Conservation (phyloP, 306 rosid genomes). For the Elaeagnus macrophylla region DNA sequence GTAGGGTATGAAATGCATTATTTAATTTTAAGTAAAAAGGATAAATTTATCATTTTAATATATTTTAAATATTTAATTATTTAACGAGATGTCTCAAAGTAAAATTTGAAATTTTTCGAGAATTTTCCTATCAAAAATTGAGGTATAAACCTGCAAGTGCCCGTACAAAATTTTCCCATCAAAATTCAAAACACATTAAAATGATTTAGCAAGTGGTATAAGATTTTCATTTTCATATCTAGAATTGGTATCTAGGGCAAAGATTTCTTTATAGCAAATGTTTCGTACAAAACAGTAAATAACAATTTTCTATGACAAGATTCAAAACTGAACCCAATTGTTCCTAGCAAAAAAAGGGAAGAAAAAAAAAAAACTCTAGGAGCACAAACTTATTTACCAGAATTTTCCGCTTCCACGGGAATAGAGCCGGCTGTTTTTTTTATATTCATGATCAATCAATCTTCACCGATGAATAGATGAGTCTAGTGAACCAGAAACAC, state of each 20-base stretch:
- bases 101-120: no score
- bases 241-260: slow-evolving; percentile 15
- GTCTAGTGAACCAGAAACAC: slow-evolving; percentile 77
- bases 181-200: not conserved
- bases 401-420: slow-evolving; percentile 10
- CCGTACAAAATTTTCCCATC: slow-evolving; percentile 16
- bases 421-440: slow-evolving; percentile 13
- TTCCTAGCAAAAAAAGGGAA: no score
- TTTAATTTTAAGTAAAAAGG: no score
- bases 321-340: slow-evolving; percentile 29
- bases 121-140: no score
- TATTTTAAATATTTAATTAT: no score
- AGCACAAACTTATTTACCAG: slow-evolving; percentile 2
- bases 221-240: slow-evolving; percentile 23
- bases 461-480: slow-evolving; percentile 85
- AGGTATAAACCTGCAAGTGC: no score
- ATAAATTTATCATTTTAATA: no score
- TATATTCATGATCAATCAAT: slow-evolving; percentile 38
- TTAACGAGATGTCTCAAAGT: no score
- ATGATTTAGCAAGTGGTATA: not conserved
- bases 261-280: slow-evolving; percentile 23
- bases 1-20: no score
- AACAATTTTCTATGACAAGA: slow-evolving; percentile 24
- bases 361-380: no score
- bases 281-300: slow-evolving; percentile 20